phyloP scores from a whole-genome alignment of 2,329 filamentous ascomycete species.

The Aspergillus fischeri region DNA sequence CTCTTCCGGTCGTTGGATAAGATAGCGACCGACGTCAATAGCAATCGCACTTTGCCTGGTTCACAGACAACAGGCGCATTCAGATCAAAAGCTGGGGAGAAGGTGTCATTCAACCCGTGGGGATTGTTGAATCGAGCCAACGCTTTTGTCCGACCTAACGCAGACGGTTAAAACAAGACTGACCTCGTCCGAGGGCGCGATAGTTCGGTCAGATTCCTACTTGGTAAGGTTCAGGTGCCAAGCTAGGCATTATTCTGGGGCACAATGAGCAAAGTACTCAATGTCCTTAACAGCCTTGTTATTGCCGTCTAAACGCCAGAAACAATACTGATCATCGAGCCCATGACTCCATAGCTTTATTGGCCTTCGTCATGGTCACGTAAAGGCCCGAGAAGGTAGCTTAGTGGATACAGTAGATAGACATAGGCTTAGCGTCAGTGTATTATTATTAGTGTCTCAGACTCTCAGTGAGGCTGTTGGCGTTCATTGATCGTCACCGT shows the following conservation, averaged over 20 bases:
- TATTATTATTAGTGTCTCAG: neutral
- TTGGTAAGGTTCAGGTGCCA: neutral
- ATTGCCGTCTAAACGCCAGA: neutral
- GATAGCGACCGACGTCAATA: slow-evolving; percentile 4
- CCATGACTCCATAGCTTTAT: neutral
- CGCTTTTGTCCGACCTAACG: neutral
- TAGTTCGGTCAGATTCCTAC: neutral
- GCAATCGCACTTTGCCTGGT: neutral
- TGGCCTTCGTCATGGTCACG: neutral
- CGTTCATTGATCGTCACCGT: neutral
- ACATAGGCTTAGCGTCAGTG: neutral
- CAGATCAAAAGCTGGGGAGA: neutral
- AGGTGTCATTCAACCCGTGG: no score
- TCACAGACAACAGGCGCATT: neutral
- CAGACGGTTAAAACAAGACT: neutral
- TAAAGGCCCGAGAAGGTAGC: neutral
- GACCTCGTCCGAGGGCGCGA: neutral
- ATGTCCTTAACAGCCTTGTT: neutral
- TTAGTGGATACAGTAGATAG: neutral
- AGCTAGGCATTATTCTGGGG: neutral
- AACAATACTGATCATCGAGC: neutral
- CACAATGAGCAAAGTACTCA: neutral
- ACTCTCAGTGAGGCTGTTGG: neutral
- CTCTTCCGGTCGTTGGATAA: neutral
- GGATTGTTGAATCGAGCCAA: neutral